Evolutionary conservation across 2,329 filamentous ascomycete species (phyloP).

Genomic region (Alternaria triticimaculans): DNA sequence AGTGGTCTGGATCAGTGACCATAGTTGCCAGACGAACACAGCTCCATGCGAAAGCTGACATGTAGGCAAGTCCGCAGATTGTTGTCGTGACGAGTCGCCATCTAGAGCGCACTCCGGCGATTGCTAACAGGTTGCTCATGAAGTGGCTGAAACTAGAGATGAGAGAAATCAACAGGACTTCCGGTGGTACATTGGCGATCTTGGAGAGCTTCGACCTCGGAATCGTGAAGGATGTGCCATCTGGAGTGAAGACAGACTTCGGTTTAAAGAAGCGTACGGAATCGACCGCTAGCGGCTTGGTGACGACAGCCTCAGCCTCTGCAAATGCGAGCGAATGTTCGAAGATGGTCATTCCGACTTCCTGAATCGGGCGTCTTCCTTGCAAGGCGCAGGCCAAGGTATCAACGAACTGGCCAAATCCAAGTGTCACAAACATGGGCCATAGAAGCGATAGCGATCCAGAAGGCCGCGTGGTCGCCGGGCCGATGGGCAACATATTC

Average conservation of each 20-base stretch:
- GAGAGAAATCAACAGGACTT: slow-evolving; percentile 84
- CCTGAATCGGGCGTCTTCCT: slow-evolving; percentile 77
- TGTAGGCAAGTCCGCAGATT: slow-evolving; percentile 89
- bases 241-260: slow-evolving; percentile 47
- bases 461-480: slow-evolving; percentile 62
- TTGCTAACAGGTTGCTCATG: slow-evolving; percentile 80
- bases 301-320: slow-evolving; percentile 88
- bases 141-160: slow-evolving; percentile 90
- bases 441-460: slow-evolving; percentile 81
- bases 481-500: slow-evolving; percentile 68
- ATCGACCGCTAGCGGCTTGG: slow-evolving; percentile 77
- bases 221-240: slow-evolving; percentile 53
- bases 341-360: slow-evolving; percentile 95
- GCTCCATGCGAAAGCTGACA: slow-evolving; percentile 82
- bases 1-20: slow-evolving; percentile 51
- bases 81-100: slow-evolving; percentile 86
- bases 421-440: slow-evolving; percentile 74
- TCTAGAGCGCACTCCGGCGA: slow-evolving; percentile 78
- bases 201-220: slow-evolving; percentile 70
- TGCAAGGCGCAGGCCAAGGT: slow-evolving; percentile 87
- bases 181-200: slow-evolving; percentile 85
- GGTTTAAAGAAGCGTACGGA: slow-evolving; percentile 60
- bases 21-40: slow-evolving; percentile 56
- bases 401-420: slow-evolving; percentile 84
- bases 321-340: slow-evolving; percentile 96